phyloP scores from a whole-genome alignment of 116 monocot species.

The Zostera marina region DNA sequence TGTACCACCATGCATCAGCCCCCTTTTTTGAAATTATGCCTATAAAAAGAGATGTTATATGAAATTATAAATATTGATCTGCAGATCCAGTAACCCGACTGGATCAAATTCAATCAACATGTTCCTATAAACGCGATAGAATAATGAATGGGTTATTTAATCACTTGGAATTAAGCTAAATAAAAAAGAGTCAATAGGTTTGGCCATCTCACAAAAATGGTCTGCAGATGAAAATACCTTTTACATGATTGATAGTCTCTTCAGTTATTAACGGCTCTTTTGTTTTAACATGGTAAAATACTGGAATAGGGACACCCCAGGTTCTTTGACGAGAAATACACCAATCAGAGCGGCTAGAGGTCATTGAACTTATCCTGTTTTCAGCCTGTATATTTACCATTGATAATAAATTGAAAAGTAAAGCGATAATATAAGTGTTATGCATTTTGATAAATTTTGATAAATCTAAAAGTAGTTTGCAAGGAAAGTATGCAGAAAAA shows the following conservation, averaged over 20 bases:
- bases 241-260: conserved; percentile 83
- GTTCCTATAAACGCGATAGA: background rate
- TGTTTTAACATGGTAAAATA: conserved; percentile 76
- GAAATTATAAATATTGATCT: background rate
- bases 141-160: no score
- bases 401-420: background rate
- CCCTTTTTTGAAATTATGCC: conserved; percentile 67
- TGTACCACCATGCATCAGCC: conserved; percentile 98
- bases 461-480: background rate
- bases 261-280: conserved; percentile 81
- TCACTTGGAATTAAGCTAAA: no score
- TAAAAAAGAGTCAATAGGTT: no score
- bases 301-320: conserved; percentile 99
- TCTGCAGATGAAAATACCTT: conserved; percentile 25
- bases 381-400: conserved; percentile 32
- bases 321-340: conserved; percentile 97
- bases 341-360: conserved; percentile 90
- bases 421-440: no score
- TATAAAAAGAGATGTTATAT: conserved; percentile 8
- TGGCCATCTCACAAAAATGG: no score
- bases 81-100: background rate
- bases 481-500: background rate
- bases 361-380: conserved; percentile 91
- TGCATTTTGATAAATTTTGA: no score
- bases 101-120: background rate